A percentile compares a stretch with the other conserved stretches of the same genome.
These are phyloP conservation scores for Trichosporon faecale DNA, from an alignment of 1,284 basidiomycete genomes.

Conservation along the genomic window DNA sequence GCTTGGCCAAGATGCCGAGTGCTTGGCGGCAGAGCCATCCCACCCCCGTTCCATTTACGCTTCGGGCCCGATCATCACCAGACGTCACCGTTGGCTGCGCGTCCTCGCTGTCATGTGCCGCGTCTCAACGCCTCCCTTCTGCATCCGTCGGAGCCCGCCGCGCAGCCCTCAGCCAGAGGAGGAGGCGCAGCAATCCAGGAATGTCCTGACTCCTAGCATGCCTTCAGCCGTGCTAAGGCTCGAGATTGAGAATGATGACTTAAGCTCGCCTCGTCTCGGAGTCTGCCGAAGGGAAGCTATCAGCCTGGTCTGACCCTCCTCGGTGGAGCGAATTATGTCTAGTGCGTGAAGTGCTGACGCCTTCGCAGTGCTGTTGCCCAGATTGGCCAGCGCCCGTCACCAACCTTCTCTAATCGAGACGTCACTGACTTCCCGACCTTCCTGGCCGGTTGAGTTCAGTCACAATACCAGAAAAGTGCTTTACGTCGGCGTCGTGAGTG, in stretches of 20 bases:
- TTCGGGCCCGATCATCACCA: not conserved
- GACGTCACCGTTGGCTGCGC: not conserved
- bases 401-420: no score
- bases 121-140: not conserved
- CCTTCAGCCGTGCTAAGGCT: no score
- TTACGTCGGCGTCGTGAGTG: no score
- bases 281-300: not conserved
- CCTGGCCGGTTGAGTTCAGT: no score
- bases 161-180: not conserved
- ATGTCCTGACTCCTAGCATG: not conserved
- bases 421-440: no score
- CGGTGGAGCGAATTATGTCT: not conserved
- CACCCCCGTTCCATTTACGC: not conserved
- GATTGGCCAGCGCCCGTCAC: no score
- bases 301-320: not conserved
- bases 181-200: not conserved
- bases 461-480: no score
- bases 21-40: not conserved
- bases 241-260: not conserved
- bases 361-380: no score
- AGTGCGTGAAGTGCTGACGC: no score
- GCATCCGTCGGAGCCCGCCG: not conserved
- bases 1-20: slow-evolving; percentile 4
- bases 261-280: not conserved
- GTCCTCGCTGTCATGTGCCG: not conserved